Evolutionary conservation across 441 rosid species (phyloP).

Genomic region (Francoa sonchifolia): DNA sequence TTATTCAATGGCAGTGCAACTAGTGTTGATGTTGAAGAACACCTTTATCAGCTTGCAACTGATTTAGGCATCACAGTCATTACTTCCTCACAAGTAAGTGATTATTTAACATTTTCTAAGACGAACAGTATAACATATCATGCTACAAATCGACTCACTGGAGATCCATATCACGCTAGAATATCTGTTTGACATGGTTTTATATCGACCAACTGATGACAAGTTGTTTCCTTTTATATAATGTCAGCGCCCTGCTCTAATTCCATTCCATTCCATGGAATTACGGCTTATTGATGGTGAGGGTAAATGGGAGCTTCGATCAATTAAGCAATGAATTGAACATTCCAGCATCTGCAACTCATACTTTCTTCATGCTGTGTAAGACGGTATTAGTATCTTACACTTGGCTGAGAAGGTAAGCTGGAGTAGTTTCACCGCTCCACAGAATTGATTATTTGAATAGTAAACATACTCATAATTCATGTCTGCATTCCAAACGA

Average conservation of each 20-base stretch:
- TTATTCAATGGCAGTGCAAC: conserved; percentile 55
- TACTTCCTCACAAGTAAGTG: conserved; percentile 89
- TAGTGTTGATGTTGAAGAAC: conserved; percentile 97
- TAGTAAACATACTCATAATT: too few species aligned
- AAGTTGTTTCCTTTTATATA: background rate
- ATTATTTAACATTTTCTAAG: too few species aligned
- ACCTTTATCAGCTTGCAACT: conserved; percentile 75
- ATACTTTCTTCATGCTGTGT: background rate
- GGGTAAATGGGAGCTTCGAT: conserved; percentile 91
- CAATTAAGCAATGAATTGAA: conserved; percentile 41
- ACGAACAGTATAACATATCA: too few species aligned
- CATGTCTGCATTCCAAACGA: too few species aligned
- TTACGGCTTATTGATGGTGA: conserved; percentile 89
- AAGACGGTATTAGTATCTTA: background rate
- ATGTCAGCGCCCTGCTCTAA: conserved; percentile 86
- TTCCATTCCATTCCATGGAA: conserved; percentile 80
- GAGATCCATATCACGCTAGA: too few species aligned
- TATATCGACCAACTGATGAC: too few species aligned
- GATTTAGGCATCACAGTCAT: conserved; percentile 86
- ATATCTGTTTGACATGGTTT: too few species aligned
- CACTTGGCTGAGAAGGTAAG: conserved; percentile 2
- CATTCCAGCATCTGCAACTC: background rate
- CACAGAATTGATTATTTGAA: background rate
- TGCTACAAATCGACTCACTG: too few species aligned
- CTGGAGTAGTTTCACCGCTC: too few species aligned